These are phyloP conservation scores for Aechmea fasciata DNA, from an alignment of 176 grass and related monocot genomes.

Conservation along the genomic window DNA sequence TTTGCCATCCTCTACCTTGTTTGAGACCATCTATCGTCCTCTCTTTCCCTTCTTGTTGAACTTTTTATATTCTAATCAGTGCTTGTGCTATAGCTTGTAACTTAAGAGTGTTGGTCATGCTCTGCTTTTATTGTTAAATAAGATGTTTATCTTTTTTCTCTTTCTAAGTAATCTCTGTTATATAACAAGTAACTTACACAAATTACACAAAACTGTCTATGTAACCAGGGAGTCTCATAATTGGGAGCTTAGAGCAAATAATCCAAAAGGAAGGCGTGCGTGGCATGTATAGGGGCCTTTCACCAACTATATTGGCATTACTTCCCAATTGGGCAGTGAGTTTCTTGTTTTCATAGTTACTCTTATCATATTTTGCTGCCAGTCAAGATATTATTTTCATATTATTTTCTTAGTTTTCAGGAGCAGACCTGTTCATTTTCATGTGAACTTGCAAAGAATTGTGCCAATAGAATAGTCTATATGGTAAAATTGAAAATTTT, in stretches of 20 bases:
- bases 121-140: not conserved
- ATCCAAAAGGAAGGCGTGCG: slow-evolving; percentile 65
- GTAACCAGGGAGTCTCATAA: slow-evolving; percentile 68
- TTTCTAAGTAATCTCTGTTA: too few species aligned
- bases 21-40: too few species aligned
- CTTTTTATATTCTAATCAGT: too few species aligned
- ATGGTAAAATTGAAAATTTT: not conserved
- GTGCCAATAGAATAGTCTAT: not conserved
- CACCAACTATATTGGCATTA: slow-evolving; percentile 73
- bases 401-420: not conserved
- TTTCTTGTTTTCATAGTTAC: slow-evolving; percentile 7
- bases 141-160: not conserved
- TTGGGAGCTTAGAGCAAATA: slow-evolving; percentile 84
- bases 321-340: slow-evolving; percentile 98
- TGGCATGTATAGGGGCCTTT: slow-evolving; percentile 87
- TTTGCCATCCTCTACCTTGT: too few species aligned
- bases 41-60: too few species aligned
- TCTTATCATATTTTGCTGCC: not conserved
- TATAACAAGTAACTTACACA: not conserved
- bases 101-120: not conserved
- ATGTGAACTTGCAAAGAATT: not conserved
- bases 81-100: too few species aligned
- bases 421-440: not conserved
- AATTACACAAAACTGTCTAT: not conserved
- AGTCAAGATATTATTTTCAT: not conserved